Conservation (phyloP, 2,329 filamentous ascomycete genomes). For the Sarocladiaceae sp. region DNA sequence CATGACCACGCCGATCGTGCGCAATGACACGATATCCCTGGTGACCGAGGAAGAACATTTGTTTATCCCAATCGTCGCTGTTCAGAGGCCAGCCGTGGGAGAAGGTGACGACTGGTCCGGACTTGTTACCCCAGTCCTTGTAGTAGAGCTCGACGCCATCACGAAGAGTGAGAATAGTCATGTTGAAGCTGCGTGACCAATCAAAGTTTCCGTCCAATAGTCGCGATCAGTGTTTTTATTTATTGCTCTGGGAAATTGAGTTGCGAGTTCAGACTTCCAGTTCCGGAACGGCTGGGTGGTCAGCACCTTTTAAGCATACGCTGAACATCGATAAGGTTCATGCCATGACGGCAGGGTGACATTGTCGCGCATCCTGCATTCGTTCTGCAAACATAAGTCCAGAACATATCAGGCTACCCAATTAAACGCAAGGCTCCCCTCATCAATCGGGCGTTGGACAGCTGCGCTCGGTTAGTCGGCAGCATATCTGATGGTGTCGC, state of each 20-base stretch:
- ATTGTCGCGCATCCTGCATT: background rate
- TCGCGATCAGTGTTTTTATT: too few species aligned
- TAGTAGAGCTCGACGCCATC: constrained; percentile 34
- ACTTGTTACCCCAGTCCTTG: constrained; percentile 36
- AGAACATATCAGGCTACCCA: background rate
- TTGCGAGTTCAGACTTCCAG: too few species aligned
- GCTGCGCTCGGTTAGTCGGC: too few species aligned
- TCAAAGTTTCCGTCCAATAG: too few species aligned
- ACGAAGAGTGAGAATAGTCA: constrained; percentile 30
- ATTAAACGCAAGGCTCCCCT: background rate
- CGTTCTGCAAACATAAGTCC: background rate
- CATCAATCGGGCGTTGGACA: background rate
- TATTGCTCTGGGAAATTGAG: too few species aligned
- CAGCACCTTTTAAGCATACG: background rate
- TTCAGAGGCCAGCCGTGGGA: constrained; percentile 33
- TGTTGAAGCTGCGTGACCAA: too few species aligned
- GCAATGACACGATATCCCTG: constrained; percentile 27
- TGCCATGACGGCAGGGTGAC: background rate
- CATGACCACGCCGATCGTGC: constrained; percentile 29
- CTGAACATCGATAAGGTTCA: background rate
- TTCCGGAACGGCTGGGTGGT: background rate
- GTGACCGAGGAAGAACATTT: constrained; percentile 22
- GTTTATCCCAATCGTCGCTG: constrained; percentile 26
- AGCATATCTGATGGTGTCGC: too few species aligned
- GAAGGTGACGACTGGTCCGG: constrained; percentile 26